A percentile compares a stretch with the other conserved stretches of the same genome.
Conservation (phyloP, 116 monocot genomes). For the Thalassia testudinum region DNA sequence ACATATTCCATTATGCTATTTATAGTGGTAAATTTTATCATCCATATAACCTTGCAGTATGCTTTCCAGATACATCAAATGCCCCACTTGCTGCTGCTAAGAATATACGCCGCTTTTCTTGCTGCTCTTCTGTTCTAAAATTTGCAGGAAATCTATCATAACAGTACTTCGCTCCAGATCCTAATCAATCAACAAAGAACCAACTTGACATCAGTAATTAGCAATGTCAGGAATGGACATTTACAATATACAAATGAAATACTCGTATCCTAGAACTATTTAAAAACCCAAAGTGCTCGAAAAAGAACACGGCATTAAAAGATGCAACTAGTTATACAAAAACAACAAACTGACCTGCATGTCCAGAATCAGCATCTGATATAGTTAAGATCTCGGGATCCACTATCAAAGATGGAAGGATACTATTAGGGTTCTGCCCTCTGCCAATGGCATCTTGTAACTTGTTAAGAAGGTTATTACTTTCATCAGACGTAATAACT, state of each 20-base stretch:
- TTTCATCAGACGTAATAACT: constrained; percentile 54
- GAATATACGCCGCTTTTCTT: constrained; percentile 71
- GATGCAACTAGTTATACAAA: background rate
- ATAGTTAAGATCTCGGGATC: constrained; percentile 85
- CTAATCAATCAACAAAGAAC: constrained; percentile 2
- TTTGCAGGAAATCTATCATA: constrained; percentile 79
- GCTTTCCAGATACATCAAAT: constrained; percentile 36
- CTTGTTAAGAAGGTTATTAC: constrained; percentile 79
- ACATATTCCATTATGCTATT: too few species aligned
- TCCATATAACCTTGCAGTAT: background rate
- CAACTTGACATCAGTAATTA: too few species aligned
- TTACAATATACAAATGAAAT: too few species aligned
- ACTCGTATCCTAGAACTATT: too few species aligned
- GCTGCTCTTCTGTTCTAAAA: constrained; percentile 73
- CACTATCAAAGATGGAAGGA: constrained; percentile 38
- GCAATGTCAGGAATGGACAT: too few species aligned
- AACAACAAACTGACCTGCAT: constrained; percentile 26
- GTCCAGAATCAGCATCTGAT: constrained; percentile 34
- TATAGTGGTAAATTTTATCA: too few species aligned
- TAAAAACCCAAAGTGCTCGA: too few species aligned
- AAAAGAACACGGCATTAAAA: too few species aligned
- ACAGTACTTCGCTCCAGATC: constrained; percentile 32
- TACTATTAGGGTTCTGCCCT: constrained; percentile 57
- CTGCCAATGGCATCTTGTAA: constrained; percentile 95
- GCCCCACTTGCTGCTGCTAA: constrained; percentile 52